phyloP scores from a whole-genome alignment of 257 asterid species.

The Linderniella brevidens region DNA sequence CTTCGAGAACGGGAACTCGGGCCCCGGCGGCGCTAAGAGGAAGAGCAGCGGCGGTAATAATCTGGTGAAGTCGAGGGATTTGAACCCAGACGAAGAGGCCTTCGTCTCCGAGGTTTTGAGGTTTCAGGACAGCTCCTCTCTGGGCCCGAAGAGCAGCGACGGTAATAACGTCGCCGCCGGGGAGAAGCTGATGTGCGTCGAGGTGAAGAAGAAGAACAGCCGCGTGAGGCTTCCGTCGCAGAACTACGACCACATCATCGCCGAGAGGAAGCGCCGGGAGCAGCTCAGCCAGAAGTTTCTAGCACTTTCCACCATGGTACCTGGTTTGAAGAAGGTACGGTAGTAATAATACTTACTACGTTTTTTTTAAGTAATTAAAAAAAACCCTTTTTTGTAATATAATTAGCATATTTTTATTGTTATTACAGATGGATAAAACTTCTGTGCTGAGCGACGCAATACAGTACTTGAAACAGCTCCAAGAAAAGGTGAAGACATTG shows the following conservation, averaged over 20 bases:
- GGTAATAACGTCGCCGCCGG: too few species aligned
- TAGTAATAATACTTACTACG: not conserved
- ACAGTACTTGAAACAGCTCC: conserved; percentile 9
- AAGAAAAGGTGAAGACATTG: conserved; percentile 9
- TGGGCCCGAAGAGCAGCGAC: too few species aligned
- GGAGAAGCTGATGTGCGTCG: too few species aligned
- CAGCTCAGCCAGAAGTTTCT: conserved; percentile 16
- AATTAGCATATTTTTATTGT: too few species aligned
- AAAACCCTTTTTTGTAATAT: not conserved
- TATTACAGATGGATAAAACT: conserved; percentile 15
- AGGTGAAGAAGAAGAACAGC: too few species aligned
- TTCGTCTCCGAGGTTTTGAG: too few species aligned
- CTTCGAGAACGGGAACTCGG: too few species aligned
- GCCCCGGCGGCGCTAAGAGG: too few species aligned
- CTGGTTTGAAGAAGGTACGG: conserved; percentile 14
- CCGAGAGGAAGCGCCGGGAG: conserved; percentile 17
- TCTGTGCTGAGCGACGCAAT: conserved; percentile 12
- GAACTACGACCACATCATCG: conserved; percentile 10
- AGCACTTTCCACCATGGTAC: conserved; percentile 15
- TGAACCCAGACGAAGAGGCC: too few species aligned
- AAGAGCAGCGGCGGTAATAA: too few species aligned
- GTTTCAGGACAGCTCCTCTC: too few species aligned
- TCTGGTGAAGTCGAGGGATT: too few species aligned
- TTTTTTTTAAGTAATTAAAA: not conserved
- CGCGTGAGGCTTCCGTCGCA: conserved; percentile 11